phyloP scores from a whole-genome alignment of 805 yeast species.

The Barnettozyma populi region DNA sequence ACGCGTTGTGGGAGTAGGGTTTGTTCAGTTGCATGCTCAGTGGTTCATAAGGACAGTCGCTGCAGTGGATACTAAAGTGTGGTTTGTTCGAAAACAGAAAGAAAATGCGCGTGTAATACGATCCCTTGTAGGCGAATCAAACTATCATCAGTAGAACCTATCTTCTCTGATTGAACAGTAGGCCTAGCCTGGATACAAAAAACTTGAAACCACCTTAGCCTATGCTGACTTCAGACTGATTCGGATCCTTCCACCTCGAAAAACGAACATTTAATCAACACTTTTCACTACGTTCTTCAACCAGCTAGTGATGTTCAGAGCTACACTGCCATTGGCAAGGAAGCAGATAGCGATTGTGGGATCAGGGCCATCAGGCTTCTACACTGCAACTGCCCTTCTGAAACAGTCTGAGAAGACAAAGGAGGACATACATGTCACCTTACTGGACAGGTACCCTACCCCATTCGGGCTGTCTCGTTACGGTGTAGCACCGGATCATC shows the following conservation, averaged over 20 bases:
- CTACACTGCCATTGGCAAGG: conserved; percentile 7
- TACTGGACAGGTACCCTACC: conserved; percentile 80
- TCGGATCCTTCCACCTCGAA: no score
- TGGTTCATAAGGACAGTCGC: conserved; percentile 39
- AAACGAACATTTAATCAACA: no score
- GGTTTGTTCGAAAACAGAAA: no score
- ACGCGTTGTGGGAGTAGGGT: conserved; percentile 37
- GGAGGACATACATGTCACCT: conserved; percentile 43
- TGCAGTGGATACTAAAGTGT: conserved; percentile 29
- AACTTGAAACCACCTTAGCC: no score
- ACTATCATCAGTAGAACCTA: no score
- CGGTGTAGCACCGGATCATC: conserved; percentile 99
- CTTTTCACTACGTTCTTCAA: neutral
- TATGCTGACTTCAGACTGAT: no score
- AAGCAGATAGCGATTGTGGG: conserved; percentile 56
- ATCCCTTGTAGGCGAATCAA: no score
- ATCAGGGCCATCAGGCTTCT: conserved; percentile 95
- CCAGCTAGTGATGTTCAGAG: conserved; percentile 1
- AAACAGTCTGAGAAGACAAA: conserved; percentile 28
- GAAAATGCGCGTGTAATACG: no score
- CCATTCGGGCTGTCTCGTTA: conserved; percentile 89
- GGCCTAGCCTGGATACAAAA: no score
- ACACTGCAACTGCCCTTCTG: conserved; percentile 72
- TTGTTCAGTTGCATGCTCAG: conserved; percentile 36
- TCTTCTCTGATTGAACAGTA: no score